phyloP scores from a whole-genome alignment of 2,329 filamentous ascomycete genomes.

The Pyricularia grisea region DNA sequence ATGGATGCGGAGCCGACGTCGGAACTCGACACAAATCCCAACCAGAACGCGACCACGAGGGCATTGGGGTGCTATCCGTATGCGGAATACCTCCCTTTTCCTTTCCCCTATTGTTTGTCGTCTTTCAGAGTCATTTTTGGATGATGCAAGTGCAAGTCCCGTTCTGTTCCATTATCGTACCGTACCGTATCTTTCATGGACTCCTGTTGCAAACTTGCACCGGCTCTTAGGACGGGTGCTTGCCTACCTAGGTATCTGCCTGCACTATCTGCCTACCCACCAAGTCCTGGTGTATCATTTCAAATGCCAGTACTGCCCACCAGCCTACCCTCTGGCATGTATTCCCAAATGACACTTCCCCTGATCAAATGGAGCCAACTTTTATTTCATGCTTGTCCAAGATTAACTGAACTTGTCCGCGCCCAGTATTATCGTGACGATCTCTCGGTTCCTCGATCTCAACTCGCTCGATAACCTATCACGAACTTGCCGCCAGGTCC shows the following conservation, averaged over 20 bases:
- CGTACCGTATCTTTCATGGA: not conserved
- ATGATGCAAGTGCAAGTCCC: constrained; percentile 5
- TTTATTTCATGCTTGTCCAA: not conserved
- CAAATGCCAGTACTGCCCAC: not conserved
- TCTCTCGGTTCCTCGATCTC: constrained; percentile 72
- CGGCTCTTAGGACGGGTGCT: not conserved
- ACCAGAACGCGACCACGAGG: constrained; percentile 49
- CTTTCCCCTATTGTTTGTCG: constrained; percentile 8
- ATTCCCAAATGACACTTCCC: not conserved
- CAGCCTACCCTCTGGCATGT: not conserved
- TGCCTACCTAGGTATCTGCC: not conserved
- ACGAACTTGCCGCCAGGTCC: constrained; percentile 71
- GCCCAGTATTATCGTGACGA: constrained; percentile 62
- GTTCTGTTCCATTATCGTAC: not conserved
- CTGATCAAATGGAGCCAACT: not conserved
- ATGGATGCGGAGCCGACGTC: constrained; percentile 6
- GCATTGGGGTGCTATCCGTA: constrained; percentile 62
- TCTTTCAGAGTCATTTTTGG: constrained; percentile 8
- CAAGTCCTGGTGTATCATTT: not conserved
- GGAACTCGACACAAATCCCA: constrained; percentile 31
- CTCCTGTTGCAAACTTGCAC: not conserved
- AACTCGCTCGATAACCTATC: constrained; percentile 81
- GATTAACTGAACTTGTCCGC: not conserved
- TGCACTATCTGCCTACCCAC: not conserved
- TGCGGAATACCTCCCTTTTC: constrained; percentile 27